Base-by-base conservation (phyloP, 352 stramenopile genomes). In the Phytophthora litchii region DNA sequence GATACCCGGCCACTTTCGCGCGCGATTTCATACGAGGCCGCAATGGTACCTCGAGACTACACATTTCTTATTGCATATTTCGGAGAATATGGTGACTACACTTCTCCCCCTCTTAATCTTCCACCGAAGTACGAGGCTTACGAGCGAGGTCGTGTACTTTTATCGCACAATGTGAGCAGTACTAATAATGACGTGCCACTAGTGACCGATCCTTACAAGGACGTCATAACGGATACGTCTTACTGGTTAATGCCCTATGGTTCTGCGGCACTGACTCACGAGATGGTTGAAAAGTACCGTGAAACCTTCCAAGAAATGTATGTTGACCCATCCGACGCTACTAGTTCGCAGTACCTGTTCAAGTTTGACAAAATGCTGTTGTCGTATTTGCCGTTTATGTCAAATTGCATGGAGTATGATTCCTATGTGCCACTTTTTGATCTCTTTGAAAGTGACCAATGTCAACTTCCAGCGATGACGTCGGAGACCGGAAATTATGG, bases 331-430 rank as follows among this genome's bases (percentile, higher is more conserved):
- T 78, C 67, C 0, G 79, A 89, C 32, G 40, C 57, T 2, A 73
- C 74, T 0, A 51, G 54, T 1, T 54, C 69, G 8, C 75, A 91
- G 56, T 89, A 83, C 32, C 10, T 83, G 27, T 95, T 91, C 66
- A 79, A 80, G 32, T 92, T 95, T 45, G 70, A 92, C 14, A 91
- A 87, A 34, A 43, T 95, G 16, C 25, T 98, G 48, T 68, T 99
- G 0, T 89, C 96, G 6, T 99, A 99, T 63, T 45, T 99, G 25
- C 97, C 96, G 7, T 99, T 98, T 59, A 89, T 98, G 44, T 98
- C 92, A 5, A 98, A 97, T 48, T 99, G 97, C 71, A 86, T 88
- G 71, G 87, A 96, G 45, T 99, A 97, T 58, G 97, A 99, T 78
- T 98, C 89, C 60, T 94, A 97, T 50, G 87, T 99, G 56, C 91